Base-by-base conservation (phyloP, 2,329 filamentous ascomycete species). In the Alternaria metachromatica region DNA sequence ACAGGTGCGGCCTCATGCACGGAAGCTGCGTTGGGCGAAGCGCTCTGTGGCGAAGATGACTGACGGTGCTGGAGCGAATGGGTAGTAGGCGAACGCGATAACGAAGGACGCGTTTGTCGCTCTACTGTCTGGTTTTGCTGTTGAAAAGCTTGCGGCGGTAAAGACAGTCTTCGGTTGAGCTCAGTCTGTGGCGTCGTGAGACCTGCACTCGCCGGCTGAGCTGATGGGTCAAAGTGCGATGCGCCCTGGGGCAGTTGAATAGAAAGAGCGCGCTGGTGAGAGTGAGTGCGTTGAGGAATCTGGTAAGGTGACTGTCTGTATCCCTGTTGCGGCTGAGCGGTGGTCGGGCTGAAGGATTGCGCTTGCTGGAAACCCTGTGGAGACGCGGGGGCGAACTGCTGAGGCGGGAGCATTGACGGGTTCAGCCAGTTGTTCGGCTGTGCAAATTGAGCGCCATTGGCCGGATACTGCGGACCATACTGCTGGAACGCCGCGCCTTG, bases 241-340 rank as follows among this genome's bases (percentile, higher is more conserved):
- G 75, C 61, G 21, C 79, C 75, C 30, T 82, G 80, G 1, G 82
- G 80, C 8, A 78, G 77, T 28, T 82, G 78, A 33, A 84, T 81
- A 1, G 84, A 85, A 23, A 81, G 79, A 3, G 83, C 80, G 30
- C 83, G 81, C 37, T 80, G 79, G 59, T 83, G 83, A 21, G 71
- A 55, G 43, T 70, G 74, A 20, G 74, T 73, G 37, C 79, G 79
- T 26, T 77, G 51, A 76, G 82, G 75, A 80, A 86, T 61, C 78
- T 82, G 53, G 79, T 80, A 87, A 3, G 84, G 84, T 18, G 81
- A 74, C 54, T 82, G 80, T 13, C 83, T 76, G 66, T 81, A 82
- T 55, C 64, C 74, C 54, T 74, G 75, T 51, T 71, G 70, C 15
- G 59, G 55, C 50, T 76, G 73, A n/a, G 70, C 68, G 20, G 68